phyloP scores from a whole-genome alignment of 345 rosid species.

The Moricandia arvensis region DNA sequence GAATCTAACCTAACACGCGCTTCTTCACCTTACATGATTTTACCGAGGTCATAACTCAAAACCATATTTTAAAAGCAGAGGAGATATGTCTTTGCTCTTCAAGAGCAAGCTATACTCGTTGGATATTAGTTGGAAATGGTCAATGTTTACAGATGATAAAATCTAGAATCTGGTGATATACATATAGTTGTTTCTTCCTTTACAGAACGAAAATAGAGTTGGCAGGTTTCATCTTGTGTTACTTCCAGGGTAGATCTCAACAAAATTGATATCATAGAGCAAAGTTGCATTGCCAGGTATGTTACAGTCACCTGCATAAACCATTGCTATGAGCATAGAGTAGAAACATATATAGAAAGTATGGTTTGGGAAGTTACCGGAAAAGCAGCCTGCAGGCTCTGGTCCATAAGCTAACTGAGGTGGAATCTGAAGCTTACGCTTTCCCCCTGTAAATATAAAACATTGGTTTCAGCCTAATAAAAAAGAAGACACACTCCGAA shows the following conservation, averaged over 20 bases:
- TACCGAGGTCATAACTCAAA: conserved; percentile 14
- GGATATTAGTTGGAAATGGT: background rate
- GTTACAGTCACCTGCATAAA: conserved; percentile 78
- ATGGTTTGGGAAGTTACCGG: conserved; percentile 46
- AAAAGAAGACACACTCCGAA: background rate
- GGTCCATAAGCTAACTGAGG: conserved; percentile 91
- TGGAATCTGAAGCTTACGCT: conserved; percentile 85
- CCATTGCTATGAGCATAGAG: background rate
- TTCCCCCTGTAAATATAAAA: conserved; percentile 56
- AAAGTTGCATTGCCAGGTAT: conserved; percentile 95
- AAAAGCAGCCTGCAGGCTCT: conserved; percentile 96
- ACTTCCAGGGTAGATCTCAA: conserved; percentile 67
- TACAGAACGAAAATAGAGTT: background rate
- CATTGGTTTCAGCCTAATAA: conserved; percentile 3
- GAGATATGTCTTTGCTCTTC: conserved; percentile 2
- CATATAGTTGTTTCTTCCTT: conserved; percentile 18
- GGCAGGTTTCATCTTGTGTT: conserved; percentile 53
- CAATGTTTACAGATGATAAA: background rate
- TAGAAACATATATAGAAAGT: background rate
- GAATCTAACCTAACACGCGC: conserved; percentile 31
- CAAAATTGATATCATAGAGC: conserved; percentile 75
- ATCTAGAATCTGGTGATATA: conserved; percentile 17
- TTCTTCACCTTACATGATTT: conserved; percentile 7
- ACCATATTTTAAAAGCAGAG: background rate
- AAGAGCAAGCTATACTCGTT: background rate